A percentile compares a stretch with the other conserved stretches of the same genome.
Evolutionary conservation across 768 basidiomycete species (phyloP).

Genomic region (Cystofilobasidium bisporidii): DNA sequence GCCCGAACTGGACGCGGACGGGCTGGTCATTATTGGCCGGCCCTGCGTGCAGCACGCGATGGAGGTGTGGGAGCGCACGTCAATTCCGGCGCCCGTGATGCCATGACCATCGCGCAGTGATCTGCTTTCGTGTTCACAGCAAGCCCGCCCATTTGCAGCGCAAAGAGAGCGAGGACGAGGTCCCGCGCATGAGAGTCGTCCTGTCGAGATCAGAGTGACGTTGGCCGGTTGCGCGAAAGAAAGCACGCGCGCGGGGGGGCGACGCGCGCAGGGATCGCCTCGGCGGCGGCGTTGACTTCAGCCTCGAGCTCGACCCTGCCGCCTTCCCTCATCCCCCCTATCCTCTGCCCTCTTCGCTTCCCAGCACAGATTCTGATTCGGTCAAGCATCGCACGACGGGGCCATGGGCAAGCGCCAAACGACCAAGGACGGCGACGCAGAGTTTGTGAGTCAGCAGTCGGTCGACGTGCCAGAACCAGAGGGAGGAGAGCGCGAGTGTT

Average conservation of each 20-base stretch:
- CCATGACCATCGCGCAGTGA: not conserved
- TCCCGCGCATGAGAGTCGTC: not conserved
- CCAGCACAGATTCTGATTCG: too few species aligned
- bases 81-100: not conserved
- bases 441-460: constrained; percentile 6
- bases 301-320: not conserved
- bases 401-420: constrained; percentile 1
- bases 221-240: not conserved
- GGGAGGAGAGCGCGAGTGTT: not conserved
- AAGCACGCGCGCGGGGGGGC: not conserved
- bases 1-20: not conserved
- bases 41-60: constrained; percentile 10
- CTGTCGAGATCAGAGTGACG: not conserved
- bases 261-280: not conserved
- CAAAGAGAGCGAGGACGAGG: too few species aligned
- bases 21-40: not conserved
- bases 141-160: too few species aligned
- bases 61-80: not conserved
- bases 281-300: not conserved
- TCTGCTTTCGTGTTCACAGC: too few species aligned
- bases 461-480: not conserved
- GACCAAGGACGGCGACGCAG: constrained; percentile 21
- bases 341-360: not conserved
- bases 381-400: not conserved
- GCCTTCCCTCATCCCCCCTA: not conserved